phyloP scores from a whole-genome alignment of 2,329 filamentous ascomycete species.

The Thermothelomyces thermophilus region DNA sequence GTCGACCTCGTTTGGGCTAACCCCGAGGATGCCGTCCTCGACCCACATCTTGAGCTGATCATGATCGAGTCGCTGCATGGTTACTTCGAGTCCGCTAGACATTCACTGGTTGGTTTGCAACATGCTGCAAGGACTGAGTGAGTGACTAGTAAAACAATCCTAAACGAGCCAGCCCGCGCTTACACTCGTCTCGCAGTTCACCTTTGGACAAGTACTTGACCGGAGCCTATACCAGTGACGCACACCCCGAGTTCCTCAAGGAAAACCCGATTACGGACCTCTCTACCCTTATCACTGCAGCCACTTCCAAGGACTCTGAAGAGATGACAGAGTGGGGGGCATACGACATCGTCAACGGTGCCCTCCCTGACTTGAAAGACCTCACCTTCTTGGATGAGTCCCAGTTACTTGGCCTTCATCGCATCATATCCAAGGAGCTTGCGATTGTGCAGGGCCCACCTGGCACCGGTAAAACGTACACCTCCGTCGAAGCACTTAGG shows the following conservation, averaged over 20 bases:
- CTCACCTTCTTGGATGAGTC: constrained; percentile 56
- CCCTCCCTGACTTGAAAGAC: constrained; percentile 22
- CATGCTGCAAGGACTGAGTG: constrained; percentile 36
- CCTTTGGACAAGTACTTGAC: constrained; percentile 57
- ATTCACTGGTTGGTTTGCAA: constrained; percentile 69
- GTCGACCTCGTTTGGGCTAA: constrained; percentile 70
- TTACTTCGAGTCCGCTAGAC: constrained; percentile 71
- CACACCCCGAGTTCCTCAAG: constrained; percentile 29
- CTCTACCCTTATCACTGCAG: constrained; percentile 28
- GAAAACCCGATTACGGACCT: constrained; percentile 30
- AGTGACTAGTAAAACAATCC: constrained; percentile 34
- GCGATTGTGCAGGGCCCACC: constrained; percentile 81
- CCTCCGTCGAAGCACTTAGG: constrained; percentile 65
- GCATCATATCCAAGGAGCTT: constrained; percentile 65
- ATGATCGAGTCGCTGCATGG: constrained; percentile 72
- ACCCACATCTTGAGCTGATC: constrained; percentile 61
- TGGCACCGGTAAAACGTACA: constrained; percentile 68
- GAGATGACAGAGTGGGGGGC: constrained; percentile 13
- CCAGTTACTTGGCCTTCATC: constrained; percentile 60
- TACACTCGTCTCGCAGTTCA: constrained; percentile 37
- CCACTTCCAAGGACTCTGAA: constrained; percentile 15
- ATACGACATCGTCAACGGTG: constrained; percentile 17
- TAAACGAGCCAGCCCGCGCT: neutral
- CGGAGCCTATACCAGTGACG: constrained; percentile 33
- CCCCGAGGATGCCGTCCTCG: constrained; percentile 53